Conservation (phyloP, 768 basidiomycete species). For the Lepiota venenata region DNA sequence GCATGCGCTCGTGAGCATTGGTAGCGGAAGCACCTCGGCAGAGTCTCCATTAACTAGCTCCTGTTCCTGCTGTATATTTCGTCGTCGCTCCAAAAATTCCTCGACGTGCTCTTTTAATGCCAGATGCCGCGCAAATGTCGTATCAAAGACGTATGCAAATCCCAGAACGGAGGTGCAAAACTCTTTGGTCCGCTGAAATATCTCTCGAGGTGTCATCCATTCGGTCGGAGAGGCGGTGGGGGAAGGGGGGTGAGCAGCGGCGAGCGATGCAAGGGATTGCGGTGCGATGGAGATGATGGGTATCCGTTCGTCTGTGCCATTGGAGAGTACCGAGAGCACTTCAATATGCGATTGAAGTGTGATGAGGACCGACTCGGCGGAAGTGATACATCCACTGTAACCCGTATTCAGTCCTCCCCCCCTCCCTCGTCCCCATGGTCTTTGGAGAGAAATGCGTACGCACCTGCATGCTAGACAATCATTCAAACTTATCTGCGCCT, state of each 20-base stretch:
- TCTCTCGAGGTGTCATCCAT: constrained; percentile 41
- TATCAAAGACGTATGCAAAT: constrained; percentile 86
- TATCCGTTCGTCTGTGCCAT: constrained; percentile 47
- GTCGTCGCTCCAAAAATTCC: constrained; percentile 77
- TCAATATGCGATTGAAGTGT: constrained; percentile 94
- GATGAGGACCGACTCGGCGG: constrained; percentile 95
- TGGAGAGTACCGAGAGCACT: constrained; percentile 74
- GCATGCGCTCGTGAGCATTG: constrained; percentile 94
- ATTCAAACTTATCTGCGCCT: constrained; percentile 94
- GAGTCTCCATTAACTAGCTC: constrained; percentile 19
- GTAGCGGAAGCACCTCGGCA: constrained; percentile 36
- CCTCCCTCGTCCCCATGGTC: no score
- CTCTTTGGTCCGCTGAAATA: constrained; percentile 67
- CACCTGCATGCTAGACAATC: constrained; percentile 98
- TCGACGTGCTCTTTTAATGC: constrained; percentile 75
- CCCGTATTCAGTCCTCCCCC: no score
- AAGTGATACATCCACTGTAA: constrained; percentile 92
- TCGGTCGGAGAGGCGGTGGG: constrained; percentile 18
- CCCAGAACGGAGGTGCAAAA: constrained; percentile 71
- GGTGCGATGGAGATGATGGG: constrained; percentile 76
- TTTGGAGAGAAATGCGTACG: constrained; percentile 22
- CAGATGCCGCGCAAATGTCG: constrained; percentile 90
- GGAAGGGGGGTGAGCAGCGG: constrained; percentile 16
- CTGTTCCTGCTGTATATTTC: constrained; percentile 20
- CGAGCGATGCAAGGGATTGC: constrained; percentile 16